Percentiles rank a stretch among this genome's conserved stretches.
These are phyloP conservation scores for Bruguiera hainesii DNA, from an alignment of 441 rosid genomes.

Conservation along the genomic window DNA sequence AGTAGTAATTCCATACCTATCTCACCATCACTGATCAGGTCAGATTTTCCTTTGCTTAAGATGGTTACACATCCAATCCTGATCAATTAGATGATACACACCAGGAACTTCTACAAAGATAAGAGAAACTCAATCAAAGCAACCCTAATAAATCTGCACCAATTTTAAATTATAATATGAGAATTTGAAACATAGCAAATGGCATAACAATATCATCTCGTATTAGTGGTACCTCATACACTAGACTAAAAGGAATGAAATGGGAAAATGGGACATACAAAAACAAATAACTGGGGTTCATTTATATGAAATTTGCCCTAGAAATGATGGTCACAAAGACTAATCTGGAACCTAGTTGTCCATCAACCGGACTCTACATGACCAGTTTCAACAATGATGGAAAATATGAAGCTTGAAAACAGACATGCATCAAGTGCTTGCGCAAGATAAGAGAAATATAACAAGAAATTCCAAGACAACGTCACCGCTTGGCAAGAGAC, in stretches of 20 bases:
- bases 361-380: too few relatives aligned
- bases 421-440: neutral
- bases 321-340: too few relatives aligned
- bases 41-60: slow-evolving; percentile 78
- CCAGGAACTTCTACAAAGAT: slow-evolving; percentile 17
- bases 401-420: neutral
- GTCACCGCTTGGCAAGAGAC: slow-evolving; percentile 68
- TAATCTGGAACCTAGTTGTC: too few relatives aligned
- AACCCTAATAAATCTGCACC: neutral
- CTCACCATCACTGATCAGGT: slow-evolving; percentile 79
- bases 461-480: slow-evolving; percentile 10
- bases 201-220: too few relatives aligned
- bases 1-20: slow-evolving; percentile 40
- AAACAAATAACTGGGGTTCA: too few relatives aligned
- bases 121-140: neutral
- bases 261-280: too few relatives aligned
- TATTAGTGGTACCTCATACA: too few relatives aligned
- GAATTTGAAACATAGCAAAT: neutral
- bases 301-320: too few relatives aligned
- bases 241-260: too few relatives aligned
- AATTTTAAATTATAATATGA: too few relatives aligned
- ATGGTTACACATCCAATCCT: slow-evolving; percentile 88
- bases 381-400: too few relatives aligned
- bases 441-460: neutral
- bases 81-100: slow-evolving; percentile 11